These are phyloP conservation scores for Ramaria sp. DNA, from an alignment of 768 basidiomycete species.

Conservation along the genomic window DNA sequence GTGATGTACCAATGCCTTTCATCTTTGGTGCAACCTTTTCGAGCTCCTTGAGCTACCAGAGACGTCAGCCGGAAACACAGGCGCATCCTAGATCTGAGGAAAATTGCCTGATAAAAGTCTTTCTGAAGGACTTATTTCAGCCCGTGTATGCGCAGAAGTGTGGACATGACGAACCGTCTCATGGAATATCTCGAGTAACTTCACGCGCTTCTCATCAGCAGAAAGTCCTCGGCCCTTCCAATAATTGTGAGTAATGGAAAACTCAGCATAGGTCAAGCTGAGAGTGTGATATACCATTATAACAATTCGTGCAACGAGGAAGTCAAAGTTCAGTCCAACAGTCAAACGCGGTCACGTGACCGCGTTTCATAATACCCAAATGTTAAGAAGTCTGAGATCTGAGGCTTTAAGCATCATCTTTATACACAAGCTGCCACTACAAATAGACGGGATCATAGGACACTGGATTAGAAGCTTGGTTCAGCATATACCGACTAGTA, in stretches of 20 bases:
- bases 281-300: background rate
- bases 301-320: background rate
- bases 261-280: no score
- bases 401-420: no score
- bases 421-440: no score
- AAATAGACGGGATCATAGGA: no score
- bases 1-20: conserved; percentile 72
- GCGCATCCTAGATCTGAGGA: background rate
- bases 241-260: no score
- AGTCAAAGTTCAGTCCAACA: background rate
- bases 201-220: conserved; percentile 81
- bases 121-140: conserved; percentile 34
- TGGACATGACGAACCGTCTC: conserved; percentile 55
- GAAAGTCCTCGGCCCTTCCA: conserved; percentile 53
- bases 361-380: background rate
- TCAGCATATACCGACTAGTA: no score
- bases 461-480: no score
- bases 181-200: conserved; percentile 86
- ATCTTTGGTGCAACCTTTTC: conserved; percentile 83
- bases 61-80: background rate
- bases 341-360: background rate
- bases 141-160: background rate
- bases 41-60: conserved; percentile 72
- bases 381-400: no score
- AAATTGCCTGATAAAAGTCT: conserved; percentile 64